phyloP scores from a whole-genome alignment of 805 yeast genomes.

The Candida tammaniensis region DNA sequence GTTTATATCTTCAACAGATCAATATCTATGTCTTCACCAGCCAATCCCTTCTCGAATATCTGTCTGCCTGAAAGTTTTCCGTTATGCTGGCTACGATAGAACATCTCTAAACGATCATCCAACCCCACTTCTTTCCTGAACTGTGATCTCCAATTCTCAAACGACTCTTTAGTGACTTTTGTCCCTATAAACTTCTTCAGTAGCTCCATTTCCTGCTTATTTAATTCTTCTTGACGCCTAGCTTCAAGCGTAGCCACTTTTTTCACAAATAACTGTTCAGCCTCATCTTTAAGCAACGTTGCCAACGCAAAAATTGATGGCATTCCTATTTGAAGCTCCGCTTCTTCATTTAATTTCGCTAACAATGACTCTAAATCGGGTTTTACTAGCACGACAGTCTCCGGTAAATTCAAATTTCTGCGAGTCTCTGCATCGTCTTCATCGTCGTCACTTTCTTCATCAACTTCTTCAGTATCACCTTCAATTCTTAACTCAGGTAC shows the following conservation, averaged over 20 bases:
- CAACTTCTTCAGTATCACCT: constrained; percentile 23
- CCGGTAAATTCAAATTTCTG: constrained; percentile 54
- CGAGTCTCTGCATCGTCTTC: constrained; percentile 35
- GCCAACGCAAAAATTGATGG: constrained; percentile 85
- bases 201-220: constrained; percentile 72
- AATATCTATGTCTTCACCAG: constrained; percentile 23
- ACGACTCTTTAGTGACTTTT: constrained; percentile 78
- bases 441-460: constrained; percentile 29
- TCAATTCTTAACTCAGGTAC: constrained; percentile 58
- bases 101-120: constrained; percentile 53
- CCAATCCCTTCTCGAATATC: constrained; percentile 87
- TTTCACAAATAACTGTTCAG: constrained; percentile 64
- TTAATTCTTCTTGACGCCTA: constrained; percentile 54
- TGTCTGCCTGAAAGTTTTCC: constrained; percentile 86
- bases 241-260: constrained; percentile 23
- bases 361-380: constrained; percentile 44
- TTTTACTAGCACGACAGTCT: constrained; percentile 51
- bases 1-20: constrained; percentile 4
- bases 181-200: constrained; percentile 92
- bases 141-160: constrained; percentile 62
- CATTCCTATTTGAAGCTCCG: constrained; percentile 80
- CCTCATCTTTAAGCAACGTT: constrained; percentile 75
- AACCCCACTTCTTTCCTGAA: constrained; percentile 74
- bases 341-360: constrained; percentile 50
- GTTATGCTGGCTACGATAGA: constrained; percentile 57